Conservation (phyloP, 106 monocot genomes). For the Alisma plantagoaquatica region DNA sequence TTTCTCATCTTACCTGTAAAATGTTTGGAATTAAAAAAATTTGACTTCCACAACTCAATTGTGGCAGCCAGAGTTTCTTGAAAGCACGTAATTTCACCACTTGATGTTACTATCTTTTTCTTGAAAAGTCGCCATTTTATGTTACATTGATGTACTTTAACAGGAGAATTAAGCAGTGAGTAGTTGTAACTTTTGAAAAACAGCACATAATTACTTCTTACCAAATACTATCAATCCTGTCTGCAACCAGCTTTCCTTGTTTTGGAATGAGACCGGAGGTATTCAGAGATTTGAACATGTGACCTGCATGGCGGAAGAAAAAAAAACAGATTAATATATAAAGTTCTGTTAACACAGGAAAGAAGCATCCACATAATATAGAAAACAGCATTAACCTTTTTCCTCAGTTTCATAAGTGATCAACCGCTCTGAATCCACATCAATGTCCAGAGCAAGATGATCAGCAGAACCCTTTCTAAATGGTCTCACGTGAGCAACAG, state of each 20-base stretch:
- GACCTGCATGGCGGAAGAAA: conserved; percentile 36
- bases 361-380: no score
- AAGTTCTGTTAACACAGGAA: not conserved
- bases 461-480: conserved; percentile 74
- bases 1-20: no score
- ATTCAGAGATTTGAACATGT: conserved; percentile 85
- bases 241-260: conserved; percentile 82
- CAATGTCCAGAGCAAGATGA: conserved; percentile 70
- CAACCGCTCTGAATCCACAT: conserved; percentile 45
- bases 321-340: not conserved
- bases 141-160: no score
- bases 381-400: conserved; percentile 72
- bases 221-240: conserved; percentile 88
- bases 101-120: no score
- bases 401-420: conserved; percentile 64
- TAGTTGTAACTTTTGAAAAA: no score
- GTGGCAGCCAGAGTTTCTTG: no score
- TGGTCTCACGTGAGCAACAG: conserved; percentile 58
- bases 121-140: no score
- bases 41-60: no score
- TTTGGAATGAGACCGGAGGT: conserved; percentile 84
- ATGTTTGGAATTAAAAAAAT: no score
- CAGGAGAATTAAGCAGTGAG: no score
- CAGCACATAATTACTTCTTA: no score
- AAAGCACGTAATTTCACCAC: no score